Evolutionary conservation across 2,329 filamentous ascomycete genomes (phyloP), one percentile per base, ranked within the genome.

Genomic region (Exserohilum rostratum): DNA sequence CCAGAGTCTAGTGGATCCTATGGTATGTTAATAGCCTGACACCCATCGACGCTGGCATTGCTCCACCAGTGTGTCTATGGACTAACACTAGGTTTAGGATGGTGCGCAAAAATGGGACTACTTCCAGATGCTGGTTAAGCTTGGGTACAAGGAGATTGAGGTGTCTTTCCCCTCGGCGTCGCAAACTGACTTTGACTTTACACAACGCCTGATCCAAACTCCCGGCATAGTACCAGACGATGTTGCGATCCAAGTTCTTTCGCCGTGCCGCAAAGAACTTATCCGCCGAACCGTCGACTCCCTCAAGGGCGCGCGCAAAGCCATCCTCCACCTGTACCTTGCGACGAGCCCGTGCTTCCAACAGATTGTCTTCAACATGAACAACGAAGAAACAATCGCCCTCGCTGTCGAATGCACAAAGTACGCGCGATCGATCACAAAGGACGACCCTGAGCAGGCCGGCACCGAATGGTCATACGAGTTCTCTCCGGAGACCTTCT

Each of bases 131-230:
- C 86, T 98, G 49, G 86, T 89, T 69, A 87, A 93, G 58, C 83
- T 97, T 45, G 93, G 95, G 66, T 98, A 96, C 83, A 98, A 97
- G 79, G 93, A 98, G 79, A 97, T 98, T 63, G 93, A 98, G 75
- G 89, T 97, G 17, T 95, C 93, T 4, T 98, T 96, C 78, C 93
- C 93, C 45, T 96, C 92, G 0, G 92, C 93, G 12, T 96, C 92
- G 34, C 89, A 96, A 73, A 96, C 90, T 70, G 95, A 98, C 79
- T 98, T 93, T 80, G 91, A 96, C 80, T 98, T 98, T 73, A 96
- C 92, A 35, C 85, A 91, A 64, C 87, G 88, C 69, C 81, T 98
- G 64, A 86, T 97, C 61, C 88, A 96, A 68, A 96, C 91, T 1
- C 90, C 90, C 10, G 91, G 90, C 35, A 83, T 87, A 12, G 85